phyloP scores from a whole-genome alignment of 1,139 yeast genomes.

The Insectozyma bohioensis region DNA sequence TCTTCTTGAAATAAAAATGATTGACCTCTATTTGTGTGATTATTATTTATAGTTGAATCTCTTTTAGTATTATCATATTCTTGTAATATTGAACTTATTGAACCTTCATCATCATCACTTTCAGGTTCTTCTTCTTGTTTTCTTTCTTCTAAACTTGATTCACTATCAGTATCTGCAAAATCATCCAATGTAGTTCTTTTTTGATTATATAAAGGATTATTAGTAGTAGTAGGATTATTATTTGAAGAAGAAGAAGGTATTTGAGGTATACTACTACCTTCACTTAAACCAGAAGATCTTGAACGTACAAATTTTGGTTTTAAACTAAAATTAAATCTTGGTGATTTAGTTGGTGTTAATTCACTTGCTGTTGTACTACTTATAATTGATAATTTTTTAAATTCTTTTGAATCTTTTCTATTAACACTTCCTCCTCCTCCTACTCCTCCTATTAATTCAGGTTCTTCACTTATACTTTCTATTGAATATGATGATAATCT shows the following conservation, averaged over 20 bases:
- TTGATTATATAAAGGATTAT: slow-evolving; percentile 1
- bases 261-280: slow-evolving; percentile 3
- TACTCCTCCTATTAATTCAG: too few relatives aligned
- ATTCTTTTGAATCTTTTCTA: slow-evolving; percentile 10
- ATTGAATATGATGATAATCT: slow-evolving; percentile 27
- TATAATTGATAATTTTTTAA: too few relatives aligned
- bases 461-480: slow-evolving; percentile 29
- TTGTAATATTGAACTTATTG: slow-evolving; percentile 33
- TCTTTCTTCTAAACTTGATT: slow-evolving; percentile 9
- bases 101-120: slow-evolving; percentile 25
- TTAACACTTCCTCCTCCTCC: too few relatives aligned
- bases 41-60: too few relatives aligned
- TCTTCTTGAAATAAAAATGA: slow-evolving; percentile 31
- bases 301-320: slow-evolving; percentile 25
- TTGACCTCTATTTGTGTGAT: slow-evolving; percentile 4
- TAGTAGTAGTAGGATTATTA: neutral
- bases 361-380: slow-evolving; percentile 2
- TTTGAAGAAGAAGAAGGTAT: neutral
- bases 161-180: slow-evolving; percentile 42
- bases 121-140: slow-evolving; percentile 1
- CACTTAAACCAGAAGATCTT: slow-evolving; percentile 19
- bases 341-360: slow-evolving; percentile 15
- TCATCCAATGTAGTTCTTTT: slow-evolving; percentile 31
- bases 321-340: slow-evolving; percentile 15
- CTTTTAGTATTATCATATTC: slow-evolving; percentile 22